A percentile compares a stretch with the other conserved stretches of the same genome.
phyloP scores from a whole-genome alignment of 768 basidiomycete genomes.

The Lactarius hatsudake region DNA sequence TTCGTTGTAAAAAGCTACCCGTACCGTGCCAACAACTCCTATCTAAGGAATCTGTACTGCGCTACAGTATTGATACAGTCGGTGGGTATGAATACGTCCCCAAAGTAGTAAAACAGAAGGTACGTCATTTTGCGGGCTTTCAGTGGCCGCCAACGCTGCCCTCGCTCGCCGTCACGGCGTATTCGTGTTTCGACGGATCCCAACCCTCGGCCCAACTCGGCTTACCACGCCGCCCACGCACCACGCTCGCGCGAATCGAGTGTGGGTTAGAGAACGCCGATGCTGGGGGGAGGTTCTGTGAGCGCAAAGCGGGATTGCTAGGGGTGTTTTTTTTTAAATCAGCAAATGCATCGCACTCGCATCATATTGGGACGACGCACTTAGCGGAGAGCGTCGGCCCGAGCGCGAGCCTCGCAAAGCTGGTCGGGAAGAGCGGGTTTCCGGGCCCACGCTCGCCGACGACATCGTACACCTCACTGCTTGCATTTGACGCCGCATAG shows the following conservation, averaged over 20 bases:
- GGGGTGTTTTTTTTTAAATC: too few species aligned
- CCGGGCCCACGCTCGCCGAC: slow-evolving; percentile 68
- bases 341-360: background rate
- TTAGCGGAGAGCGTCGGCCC: slow-evolving; percentile 63
- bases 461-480: slow-evolving; percentile 42
- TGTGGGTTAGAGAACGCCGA: slow-evolving; percentile 32
- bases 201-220: slow-evolving; percentile 42
- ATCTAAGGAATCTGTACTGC: too few species aligned
- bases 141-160: slow-evolving; percentile 31
- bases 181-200: slow-evolving; percentile 43
- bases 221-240: slow-evolving; percentile 29
- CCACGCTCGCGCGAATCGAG: slow-evolving; percentile 27
- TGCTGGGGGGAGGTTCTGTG: slow-evolving; percentile 32
- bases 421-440: slow-evolving; percentile 78
- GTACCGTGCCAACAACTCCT: background rate
- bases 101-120: slow-evolving; percentile 1
- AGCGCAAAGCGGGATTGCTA: slow-evolving; percentile 33
- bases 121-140: too few species aligned
- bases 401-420: slow-evolving; percentile 64
- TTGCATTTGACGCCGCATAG: slow-evolving; percentile 23
- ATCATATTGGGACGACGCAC: slow-evolving; percentile 33
- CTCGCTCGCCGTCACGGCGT: slow-evolving; percentile 43
- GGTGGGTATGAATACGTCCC: background rate
- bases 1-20: background rate
- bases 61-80: background rate